Evolutionary conservation across 768 basidiomycete genomes (phyloP).

Genomic region (Lactarius akahatsu): DNA sequence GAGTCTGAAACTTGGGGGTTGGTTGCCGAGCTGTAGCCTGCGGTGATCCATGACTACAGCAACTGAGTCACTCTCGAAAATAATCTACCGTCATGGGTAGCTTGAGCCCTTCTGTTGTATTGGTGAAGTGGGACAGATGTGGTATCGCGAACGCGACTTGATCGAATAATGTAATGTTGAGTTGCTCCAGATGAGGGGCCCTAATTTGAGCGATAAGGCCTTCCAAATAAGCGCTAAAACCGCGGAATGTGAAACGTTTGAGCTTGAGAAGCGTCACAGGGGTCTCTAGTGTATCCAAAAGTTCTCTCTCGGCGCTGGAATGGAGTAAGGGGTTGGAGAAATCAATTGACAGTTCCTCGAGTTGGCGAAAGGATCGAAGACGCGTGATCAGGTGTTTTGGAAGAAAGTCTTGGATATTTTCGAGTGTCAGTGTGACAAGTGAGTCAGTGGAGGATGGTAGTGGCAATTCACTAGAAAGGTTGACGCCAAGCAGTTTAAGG

Average conservation of each 20-base stretch:
- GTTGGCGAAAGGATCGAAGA: constrained; percentile 2
- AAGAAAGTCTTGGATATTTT: not conserved
- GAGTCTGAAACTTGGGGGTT: not conserved
- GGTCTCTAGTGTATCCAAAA: not conserved
- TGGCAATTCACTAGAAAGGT: not conserved
- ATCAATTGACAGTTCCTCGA: constrained; percentile 13
- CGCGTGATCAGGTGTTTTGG: not conserved
- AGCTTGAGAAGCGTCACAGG: constrained; percentile 2
- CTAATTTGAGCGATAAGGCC: not conserved
- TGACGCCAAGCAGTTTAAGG: not conserved
- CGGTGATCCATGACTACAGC: not conserved
- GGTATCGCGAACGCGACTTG: not conserved
- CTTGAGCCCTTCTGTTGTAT: not conserved
- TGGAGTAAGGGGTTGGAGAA: not conserved
- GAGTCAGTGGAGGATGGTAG: not conserved
- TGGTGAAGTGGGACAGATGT: not conserved
- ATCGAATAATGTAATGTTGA: constrained; percentile 5
- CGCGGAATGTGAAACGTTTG: not conserved
- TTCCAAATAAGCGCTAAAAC: constrained; percentile 1
- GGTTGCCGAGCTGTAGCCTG: not conserved
- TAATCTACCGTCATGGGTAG: not conserved
- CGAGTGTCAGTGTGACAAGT: constrained; percentile 7
- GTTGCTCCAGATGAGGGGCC: not conserved
- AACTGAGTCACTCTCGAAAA: not conserved
- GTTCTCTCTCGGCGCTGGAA: not conserved